Conservation (phyloP, 176 grass and related monocot species). For the Oryza nivara region DNA sequence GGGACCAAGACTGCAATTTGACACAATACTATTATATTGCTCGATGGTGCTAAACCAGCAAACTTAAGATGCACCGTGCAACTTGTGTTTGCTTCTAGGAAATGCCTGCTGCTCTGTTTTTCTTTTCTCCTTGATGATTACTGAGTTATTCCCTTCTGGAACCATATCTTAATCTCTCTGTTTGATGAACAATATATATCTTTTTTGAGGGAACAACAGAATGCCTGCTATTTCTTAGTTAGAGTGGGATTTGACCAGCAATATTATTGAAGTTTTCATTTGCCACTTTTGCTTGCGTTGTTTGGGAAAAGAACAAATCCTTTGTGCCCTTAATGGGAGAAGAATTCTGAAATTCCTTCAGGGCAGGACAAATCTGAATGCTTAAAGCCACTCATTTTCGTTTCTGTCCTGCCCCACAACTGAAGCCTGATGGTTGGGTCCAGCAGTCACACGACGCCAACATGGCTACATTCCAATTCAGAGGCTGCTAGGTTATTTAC, state of each 20-base stretch:
- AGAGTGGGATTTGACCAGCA: not conserved
- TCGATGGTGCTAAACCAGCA: constrained; percentile 39
- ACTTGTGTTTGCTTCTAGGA: constrained; percentile 19
- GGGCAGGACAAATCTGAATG: constrained; percentile 36
- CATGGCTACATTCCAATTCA: constrained; percentile 5
- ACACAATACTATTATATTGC: constrained; percentile 5
- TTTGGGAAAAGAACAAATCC: not conserved
- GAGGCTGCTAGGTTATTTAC: not conserved
- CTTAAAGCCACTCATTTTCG: constrained; percentile 24
- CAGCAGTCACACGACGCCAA: constrained; percentile 3
- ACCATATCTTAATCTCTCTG: not conserved
- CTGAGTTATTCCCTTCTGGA: not conserved
- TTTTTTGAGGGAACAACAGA: not conserved
- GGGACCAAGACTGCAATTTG: constrained; percentile 41
- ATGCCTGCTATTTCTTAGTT: not conserved
- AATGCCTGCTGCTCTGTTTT: not conserved
- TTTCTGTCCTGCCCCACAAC: constrained; percentile 38
- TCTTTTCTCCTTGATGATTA: constrained; percentile 10
- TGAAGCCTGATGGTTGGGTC: not conserved
- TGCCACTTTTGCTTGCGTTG: not conserved
- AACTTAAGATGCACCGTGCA: constrained; percentile 9
- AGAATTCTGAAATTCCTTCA: constrained; percentile 26
- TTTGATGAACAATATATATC: not conserved
- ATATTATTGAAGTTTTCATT: not conserved
- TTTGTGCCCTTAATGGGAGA: not conserved